Evolutionary conservation across 805 yeast genomes (phyloP).

Genomic region (Alloascoidea africana): DNA sequence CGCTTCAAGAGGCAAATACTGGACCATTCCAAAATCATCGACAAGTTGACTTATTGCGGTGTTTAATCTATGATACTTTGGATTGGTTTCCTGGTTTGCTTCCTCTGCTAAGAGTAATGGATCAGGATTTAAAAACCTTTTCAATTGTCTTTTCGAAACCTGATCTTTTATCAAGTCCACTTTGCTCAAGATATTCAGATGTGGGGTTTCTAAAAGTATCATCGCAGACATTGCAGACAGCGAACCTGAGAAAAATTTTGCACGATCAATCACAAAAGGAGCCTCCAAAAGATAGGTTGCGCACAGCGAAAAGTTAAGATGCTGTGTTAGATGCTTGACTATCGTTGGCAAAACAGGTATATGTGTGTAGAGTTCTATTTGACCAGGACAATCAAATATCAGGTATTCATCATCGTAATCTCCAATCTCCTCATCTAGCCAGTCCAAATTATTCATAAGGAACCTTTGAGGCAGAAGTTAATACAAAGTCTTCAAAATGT

Average conservation of each 20-base stretch:
- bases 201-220: slow-evolving; percentile 91
- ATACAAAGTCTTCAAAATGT: background rate
- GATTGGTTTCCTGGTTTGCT: slow-evolving; percentile 33
- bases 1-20: slow-evolving; percentile 80
- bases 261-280: slow-evolving; percentile 78
- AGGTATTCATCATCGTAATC: slow-evolving; percentile 89
- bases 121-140: slow-evolving; percentile 82
- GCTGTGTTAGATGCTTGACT: slow-evolving; percentile 69
- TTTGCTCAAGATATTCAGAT: slow-evolving; percentile 78
- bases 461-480: slow-evolving; percentile 18
- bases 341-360: slow-evolving; percentile 85
- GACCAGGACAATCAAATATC: slow-evolving; percentile 95
- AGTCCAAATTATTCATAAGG: slow-evolving; percentile 75
- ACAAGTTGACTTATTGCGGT: slow-evolving; percentile 76
- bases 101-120: slow-evolving; percentile 54
- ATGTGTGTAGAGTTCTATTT: slow-evolving; percentile 88
- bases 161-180: slow-evolving; percentile 75
- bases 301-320: slow-evolving; percentile 74
- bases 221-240: slow-evolving; percentile 96
- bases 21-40: slow-evolving; percentile 98
- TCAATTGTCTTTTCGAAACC: slow-evolving; percentile 58
- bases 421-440: slow-evolving; percentile 96
- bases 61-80: slow-evolving; percentile 58
- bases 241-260: slow-evolving; percentile 92
- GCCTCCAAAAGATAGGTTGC: slow-evolving; percentile 90